Evolutionary conservation across 805 yeast species (phyloP).

Genomic region (Helenozyma baotianmanensis): DNA sequence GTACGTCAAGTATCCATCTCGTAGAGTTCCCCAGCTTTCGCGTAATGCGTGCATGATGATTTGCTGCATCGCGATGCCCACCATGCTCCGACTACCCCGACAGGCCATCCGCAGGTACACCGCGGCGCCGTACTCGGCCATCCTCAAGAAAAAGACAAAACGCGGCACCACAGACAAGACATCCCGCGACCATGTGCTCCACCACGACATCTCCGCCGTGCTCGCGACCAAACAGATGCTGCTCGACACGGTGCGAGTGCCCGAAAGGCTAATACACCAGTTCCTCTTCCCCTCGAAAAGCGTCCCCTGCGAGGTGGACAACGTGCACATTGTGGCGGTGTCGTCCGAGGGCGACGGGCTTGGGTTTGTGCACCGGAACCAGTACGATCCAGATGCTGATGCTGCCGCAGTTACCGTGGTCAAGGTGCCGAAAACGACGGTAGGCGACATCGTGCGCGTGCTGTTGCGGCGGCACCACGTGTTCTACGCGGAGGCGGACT

Average conservation of each 20-base stretch:
- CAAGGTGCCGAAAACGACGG: constrained; percentile 34
- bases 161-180: constrained; percentile 29
- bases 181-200: constrained; percentile 20
- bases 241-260: constrained; percentile 16
- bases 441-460: constrained; percentile 34
- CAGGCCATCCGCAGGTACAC: too few relatives aligned
- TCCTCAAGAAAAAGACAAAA: constrained; percentile 26
- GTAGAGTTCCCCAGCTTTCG: too few relatives aligned
- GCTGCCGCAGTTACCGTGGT: constrained; percentile 17
- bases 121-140: too few relatives aligned
- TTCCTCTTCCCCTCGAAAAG: constrained; percentile 22
- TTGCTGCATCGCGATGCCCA: too few relatives aligned
- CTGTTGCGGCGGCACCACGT: constrained; percentile 26
- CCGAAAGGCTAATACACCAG: constrained; percentile 18
- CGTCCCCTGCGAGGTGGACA: constrained; percentile 2
- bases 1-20: too few relatives aligned
- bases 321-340: constrained; percentile 22
- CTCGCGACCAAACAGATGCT: constrained; percentile 9
- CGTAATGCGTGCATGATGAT: too few relatives aligned
- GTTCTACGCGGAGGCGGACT: constrained; percentile 26
- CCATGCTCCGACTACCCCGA: too few relatives aligned
- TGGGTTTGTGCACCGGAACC: constrained; percentile 24
- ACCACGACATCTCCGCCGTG: constrained; percentile 22
- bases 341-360: constrained; percentile 36
- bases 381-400: constrained; percentile 9